Conservation (phyloP, 2,329 filamentous ascomycete species). For the Fusarium neocosmosporiellum region DNA sequence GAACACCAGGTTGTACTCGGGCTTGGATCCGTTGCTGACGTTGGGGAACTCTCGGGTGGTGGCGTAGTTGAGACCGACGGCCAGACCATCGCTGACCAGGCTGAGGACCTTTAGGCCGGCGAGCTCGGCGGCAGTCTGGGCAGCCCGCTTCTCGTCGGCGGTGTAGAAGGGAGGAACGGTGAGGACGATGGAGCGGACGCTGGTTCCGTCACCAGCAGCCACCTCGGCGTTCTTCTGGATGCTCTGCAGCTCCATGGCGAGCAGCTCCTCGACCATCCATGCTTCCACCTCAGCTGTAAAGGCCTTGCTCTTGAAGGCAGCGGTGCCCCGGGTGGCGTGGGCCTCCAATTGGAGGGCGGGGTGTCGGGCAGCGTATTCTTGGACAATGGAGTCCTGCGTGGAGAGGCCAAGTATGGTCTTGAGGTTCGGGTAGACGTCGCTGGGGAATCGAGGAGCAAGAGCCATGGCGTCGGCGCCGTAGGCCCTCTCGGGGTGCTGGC, state of each 20-base stretch:
- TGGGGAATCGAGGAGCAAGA: constrained; percentile 86
- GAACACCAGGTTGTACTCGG: constrained; percentile 93
- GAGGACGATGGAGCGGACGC: constrained; percentile 84
- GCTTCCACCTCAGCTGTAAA: constrained; percentile 71
- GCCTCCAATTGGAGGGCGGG: constrained; percentile 79
- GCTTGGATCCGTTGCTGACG: constrained; percentile 82
- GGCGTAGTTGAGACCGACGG: constrained; percentile 95
- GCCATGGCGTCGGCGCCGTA: constrained; percentile 95
- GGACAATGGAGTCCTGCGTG: constrained; percentile 68
- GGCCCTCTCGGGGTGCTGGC: constrained; percentile 83
- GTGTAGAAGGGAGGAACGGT: constrained; percentile 94
- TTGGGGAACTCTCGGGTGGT: constrained; percentile 90
- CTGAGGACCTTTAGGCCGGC: constrained; percentile 88
- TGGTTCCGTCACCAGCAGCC: constrained; percentile 79
- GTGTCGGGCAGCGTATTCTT: constrained; percentile 79
- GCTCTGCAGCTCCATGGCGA: constrained; percentile 96
- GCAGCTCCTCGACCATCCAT: constrained; percentile 88
- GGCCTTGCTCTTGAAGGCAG: constrained; percentile 82
- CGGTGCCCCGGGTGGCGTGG: constrained; percentile 72
- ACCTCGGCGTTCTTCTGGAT: constrained; percentile 88
- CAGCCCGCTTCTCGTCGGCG: constrained; percentile 86
- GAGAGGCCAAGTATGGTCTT: constrained; percentile 88
- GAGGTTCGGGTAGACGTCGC: constrained; percentile 94
- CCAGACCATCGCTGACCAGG: constrained; percentile 88
- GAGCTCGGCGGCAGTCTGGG: constrained; percentile 85